Conservation (phyloP, 2,329 filamentous ascomycete genomes). For the Orbilia ellipsospora region DNA sequence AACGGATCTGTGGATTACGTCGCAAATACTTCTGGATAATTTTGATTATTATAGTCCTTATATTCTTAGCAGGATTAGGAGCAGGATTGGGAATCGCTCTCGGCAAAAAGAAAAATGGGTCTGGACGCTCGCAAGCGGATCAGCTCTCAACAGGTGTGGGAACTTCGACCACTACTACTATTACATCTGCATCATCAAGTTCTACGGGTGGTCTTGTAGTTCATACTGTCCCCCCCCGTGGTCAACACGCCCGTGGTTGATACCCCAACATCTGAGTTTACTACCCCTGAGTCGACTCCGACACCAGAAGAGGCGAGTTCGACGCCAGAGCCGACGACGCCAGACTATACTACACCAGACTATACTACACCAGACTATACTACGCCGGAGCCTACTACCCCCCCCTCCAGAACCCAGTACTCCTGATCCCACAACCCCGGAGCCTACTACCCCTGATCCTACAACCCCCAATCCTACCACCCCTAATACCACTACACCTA, state of each 20-base stretch:
- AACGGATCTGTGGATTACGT: slow-evolving; percentile 35
- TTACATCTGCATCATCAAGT: neutral
- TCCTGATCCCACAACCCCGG: neutral
- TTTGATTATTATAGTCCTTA: slow-evolving; percentile 11
- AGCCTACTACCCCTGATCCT: slow-evolving; percentile 9
- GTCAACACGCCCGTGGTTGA: neutral
- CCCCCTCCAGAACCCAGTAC: neutral
- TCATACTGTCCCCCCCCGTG: neutral
- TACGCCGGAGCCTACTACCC: neutral
- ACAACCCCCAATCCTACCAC: neutral
- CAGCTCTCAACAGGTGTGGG: neutral
- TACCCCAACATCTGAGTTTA: slow-evolving; percentile 5
- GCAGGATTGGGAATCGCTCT: slow-evolving; percentile 35
- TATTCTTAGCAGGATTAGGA: slow-evolving; percentile 32
- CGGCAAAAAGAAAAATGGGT: slow-evolving; percentile 20
- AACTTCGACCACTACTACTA: neutral
- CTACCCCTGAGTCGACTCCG: neutral
- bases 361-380: too few species aligned
- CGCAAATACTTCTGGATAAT: slow-evolving; percentile 36
- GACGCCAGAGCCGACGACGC: neutral
- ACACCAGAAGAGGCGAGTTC: neutral
- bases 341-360: slow-evolving; percentile 6
- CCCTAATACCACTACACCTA: neutral
- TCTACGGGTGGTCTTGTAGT: neutral
- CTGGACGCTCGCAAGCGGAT: neutral